Evolutionary conservation across 345 rosid species (phyloP), one percentile per base, ranked within the genome.

Genomic region (Stellera chamaejasme): DNA sequence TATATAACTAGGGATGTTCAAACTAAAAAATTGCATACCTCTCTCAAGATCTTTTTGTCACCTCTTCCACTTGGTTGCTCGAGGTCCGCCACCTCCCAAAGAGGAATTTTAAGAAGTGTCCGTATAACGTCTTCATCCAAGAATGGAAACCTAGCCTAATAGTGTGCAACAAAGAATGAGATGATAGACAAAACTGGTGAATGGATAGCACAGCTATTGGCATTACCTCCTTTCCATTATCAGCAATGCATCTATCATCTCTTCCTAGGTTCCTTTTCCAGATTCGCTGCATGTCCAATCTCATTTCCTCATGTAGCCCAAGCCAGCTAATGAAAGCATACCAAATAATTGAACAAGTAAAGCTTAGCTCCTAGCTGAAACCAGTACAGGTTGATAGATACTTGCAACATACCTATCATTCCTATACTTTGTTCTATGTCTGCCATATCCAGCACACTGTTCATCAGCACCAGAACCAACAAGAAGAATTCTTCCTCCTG

Each of bases 391-490:
- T n/a, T 26, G 63, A 52, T 48, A 13, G 23, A 62, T 8, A 47
- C 43, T 36, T 50, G 32, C 63, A 9, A 23, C 57, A 56, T 72
- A 92, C 99, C 99, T 79, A 56, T 82, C 89, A 57, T 80, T 58
- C 77, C 80, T 71, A 59, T 79, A 92, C 58, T 86, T 88, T 36
- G 98, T 92, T 75, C 65, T 86, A 64, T 92, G 97, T 60, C 97
- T 76, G 60, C 97, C 96, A 64, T 92, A 92, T 67, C 99, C 99
- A 62, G 99, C 99, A 77, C 99, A 92, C 64, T 89, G 97, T 69
- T 92, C 94, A 72, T 92, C 99, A 27, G 99, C 99, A 50, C 99
- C 99, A 48, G 96, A 80, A 45, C 99, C 99, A 50, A 89, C 89
- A 43, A 92, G 82, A 54, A 92, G 72, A 28, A 89, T 77, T 65